Percentiles rank a stretch among this genome's conserved stretches.
Conservation (phyloP, 2,329 filamentous ascomycete genomes). For the Talaromyces marneffei region DNA sequence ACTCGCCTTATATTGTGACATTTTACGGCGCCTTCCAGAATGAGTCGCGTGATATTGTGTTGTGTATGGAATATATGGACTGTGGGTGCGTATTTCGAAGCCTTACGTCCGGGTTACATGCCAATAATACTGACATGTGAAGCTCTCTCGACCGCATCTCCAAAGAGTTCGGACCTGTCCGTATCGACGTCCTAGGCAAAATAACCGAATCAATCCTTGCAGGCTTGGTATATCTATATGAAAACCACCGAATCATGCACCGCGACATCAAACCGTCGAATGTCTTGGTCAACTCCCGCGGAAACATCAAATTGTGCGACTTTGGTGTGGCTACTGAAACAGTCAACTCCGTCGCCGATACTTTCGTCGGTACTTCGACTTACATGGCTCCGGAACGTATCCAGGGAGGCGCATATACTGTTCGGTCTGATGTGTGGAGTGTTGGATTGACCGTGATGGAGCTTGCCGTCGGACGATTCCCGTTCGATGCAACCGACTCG, state of each 20-base stretch:
- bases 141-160: constrained; percentile 92
- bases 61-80: constrained; percentile 99
- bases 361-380: constrained; percentile 95
- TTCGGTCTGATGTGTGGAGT: constrained; percentile 99
- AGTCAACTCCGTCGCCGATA: constrained; percentile 96
- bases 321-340: constrained; percentile 98
- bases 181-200: constrained; percentile 94
- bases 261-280: constrained; percentile 98
- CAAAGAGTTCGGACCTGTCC: constrained; percentile 87
- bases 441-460: constrained; percentile 95
- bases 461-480: constrained; percentile 93
- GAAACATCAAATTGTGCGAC: constrained; percentile 94
- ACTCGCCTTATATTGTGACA: constrained; percentile 92
- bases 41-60: constrained; percentile 93
- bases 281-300: constrained; percentile 88
- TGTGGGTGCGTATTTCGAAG: constrained; percentile 65
- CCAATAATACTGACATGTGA: constrained; percentile 19
- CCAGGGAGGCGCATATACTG: constrained; percentile 92
- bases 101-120: not conserved
- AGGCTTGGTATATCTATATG: constrained; percentile 90
- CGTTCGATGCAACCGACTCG: constrained; percentile 78
- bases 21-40: constrained; percentile 98
- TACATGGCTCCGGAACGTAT: constrained; percentile 99
- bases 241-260: constrained; percentile 96
- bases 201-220: constrained; percentile 94